Evolutionary conservation across 2,329 filamentous ascomycete species (phyloP), one percentile per base, ranked within the genome.

Genomic region (Neophaeococcomyces aloes): DNA sequence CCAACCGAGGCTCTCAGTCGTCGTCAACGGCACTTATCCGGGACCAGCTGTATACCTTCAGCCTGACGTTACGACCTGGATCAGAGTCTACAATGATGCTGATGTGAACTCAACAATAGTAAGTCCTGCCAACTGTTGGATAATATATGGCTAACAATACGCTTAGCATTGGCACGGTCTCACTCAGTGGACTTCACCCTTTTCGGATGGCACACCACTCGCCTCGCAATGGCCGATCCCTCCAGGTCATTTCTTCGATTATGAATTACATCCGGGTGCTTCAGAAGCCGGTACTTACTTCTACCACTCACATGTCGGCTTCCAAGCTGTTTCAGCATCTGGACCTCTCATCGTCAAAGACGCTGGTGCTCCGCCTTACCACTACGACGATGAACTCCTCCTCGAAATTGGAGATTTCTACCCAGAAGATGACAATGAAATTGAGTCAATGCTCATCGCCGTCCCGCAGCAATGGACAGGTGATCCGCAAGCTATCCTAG

Each of bases 121-220:
- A 59, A 49, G 59, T 54, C 10, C 6, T 23, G 15, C 25, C 17
- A 36, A 35, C 4, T 47, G 51, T 25, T 14, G 6, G 6, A 7
- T 14, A 15, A 15, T 23, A 33, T 8, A 33, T 10, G 17, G 27
- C 27, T 44, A 25, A 44, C 14, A 19, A 15, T 10, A 21, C n/a
- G 15, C n/a, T 31, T 40, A 80, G 73, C 79, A 83, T 55, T 83
- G 79, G 79, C 79, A 83, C 59, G 79, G 79, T 10, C 65, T 83
- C 7, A 71, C 69, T 13, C 73, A 76, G 56, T 63, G 70, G 25
- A 67, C 71, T 25, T 73, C 76, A 1, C 76, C 76, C 0, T 83
- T 80, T 59, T 75, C 77, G 1, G 79, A 83, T 50, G 79, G 79
- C 3, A 69, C 75, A 0, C 75, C 78, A 1, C 59, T 66, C 23